These are phyloP conservation scores for Diaporthe vexans DNA, from an alignment of 2,329 filamentous ascomycete genomes.

Conservation along the genomic window DNA sequence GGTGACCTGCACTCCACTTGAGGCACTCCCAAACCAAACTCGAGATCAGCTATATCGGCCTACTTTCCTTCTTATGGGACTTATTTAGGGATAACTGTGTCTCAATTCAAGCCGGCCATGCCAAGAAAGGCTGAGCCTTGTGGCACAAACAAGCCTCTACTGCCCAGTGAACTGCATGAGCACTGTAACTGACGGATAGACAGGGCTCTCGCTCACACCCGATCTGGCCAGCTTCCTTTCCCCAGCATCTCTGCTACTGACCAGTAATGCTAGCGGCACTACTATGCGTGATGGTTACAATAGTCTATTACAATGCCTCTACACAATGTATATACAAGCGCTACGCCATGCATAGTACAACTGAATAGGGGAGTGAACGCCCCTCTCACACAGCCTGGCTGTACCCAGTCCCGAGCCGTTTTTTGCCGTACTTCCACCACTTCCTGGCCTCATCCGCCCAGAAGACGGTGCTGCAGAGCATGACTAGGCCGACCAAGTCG, in stretches of 20 bases:
- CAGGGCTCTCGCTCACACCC: neutral
- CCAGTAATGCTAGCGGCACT: neutral
- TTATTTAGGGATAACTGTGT: too few species aligned
- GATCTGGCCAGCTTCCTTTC: neutral
- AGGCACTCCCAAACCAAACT: too few species aligned
- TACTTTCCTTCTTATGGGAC: too few species aligned
- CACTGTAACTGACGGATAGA: neutral
- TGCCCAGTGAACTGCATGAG: neutral
- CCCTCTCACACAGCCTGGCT: conserved; percentile 71
- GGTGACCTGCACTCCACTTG: too few species aligned
- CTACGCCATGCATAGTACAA: conserved; percentile 23
- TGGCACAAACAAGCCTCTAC: neutral
- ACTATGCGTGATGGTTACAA: neutral
- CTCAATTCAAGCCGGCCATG: too few species aligned
- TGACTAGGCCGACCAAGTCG: conserved; percentile 80
- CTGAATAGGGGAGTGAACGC: neutral
- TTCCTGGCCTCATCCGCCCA: conserved; percentile 95
- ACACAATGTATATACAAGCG: conserved; percentile 35
- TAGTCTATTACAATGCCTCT: conserved; percentile 36
- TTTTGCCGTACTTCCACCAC: conserved; percentile 74
- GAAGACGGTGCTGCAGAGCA: conserved; percentile 90
- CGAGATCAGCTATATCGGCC: too few species aligned
- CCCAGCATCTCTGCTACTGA: neutral
- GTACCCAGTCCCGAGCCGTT: conserved; percentile 71
- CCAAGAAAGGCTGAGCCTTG: too few species aligned